These are phyloP conservation scores for Venturiaceae sp. DNA, from an alignment of 2,329 filamentous ascomycete genomes.

Conservation along the genomic window DNA sequence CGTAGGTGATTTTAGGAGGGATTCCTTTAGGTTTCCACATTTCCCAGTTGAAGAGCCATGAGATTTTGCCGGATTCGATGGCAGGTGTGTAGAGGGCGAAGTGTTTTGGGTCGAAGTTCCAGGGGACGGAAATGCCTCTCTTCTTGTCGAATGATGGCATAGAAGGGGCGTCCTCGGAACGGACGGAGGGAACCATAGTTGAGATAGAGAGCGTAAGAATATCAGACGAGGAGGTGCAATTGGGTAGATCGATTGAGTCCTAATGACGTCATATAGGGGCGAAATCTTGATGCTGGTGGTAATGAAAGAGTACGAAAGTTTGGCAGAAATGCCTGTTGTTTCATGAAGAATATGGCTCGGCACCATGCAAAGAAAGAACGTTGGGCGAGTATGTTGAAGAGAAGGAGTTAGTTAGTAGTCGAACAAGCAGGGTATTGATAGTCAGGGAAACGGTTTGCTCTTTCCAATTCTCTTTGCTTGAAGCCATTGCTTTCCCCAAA, in stretches of 20 bases:
- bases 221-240: neutral
- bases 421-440: too few species aligned
- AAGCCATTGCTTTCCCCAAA: too few species aligned
- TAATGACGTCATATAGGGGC: neutral
- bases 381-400: neutral
- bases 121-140: conserved; percentile 1
- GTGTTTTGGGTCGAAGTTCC: conserved; percentile 1
- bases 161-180: neutral
- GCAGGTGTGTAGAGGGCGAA: conserved; percentile 1
- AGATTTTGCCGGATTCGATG: conserved; percentile 1
- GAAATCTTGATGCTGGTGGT: neutral
- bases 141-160: neutral
- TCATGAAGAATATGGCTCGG: too few species aligned
- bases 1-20: neutral
- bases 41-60: conserved; percentile 4
- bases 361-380: neutral
- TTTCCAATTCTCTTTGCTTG: too few species aligned
- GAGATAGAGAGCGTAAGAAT: neutral
- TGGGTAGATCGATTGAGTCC: neutral
- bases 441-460: too few species aligned
- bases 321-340: too few species aligned
- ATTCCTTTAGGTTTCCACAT: neutral
- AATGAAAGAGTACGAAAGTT: neutral
- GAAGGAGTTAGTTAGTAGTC: neutral
- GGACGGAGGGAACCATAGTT: neutral